Conservation (phyloP, 1,284 basidiomycete species). For the Microbotryum scabiosae region DNA sequence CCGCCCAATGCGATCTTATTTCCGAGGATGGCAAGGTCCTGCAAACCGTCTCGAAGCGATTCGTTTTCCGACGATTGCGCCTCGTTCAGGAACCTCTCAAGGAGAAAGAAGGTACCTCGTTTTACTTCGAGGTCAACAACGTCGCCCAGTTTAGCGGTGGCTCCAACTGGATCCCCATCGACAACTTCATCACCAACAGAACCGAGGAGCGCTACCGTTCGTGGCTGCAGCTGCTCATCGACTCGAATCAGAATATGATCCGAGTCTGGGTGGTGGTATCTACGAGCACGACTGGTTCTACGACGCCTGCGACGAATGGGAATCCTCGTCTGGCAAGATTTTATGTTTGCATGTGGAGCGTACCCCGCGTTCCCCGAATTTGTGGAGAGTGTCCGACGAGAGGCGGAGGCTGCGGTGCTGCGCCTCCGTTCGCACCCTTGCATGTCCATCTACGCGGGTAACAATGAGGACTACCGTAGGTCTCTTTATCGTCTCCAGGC, state of each 20-base stretch:
- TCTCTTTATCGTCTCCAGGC: not conserved
- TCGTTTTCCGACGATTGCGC: conserved; percentile 65
- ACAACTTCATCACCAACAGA: conserved; percentile 70
- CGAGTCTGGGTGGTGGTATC: conserved; percentile 75
- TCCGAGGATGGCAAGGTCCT: conserved; percentile 37
- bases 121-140: conserved; percentile 82
- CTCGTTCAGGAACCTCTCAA: conserved; percentile 66
- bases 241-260: conserved; percentile 74
- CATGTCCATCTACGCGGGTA: conserved; percentile 78
- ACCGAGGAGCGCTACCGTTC: conserved; percentile 53
- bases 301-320: conserved; percentile 66
- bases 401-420: conserved; percentile 65
- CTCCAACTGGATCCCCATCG: conserved; percentile 87
- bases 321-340: conserved; percentile 73
- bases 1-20: conserved; percentile 49
- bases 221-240: conserved; percentile 63
- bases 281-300: conserved; percentile 72
- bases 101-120: conserved; percentile 61
- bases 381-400: conserved; percentile 54
- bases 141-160: conserved; percentile 78
- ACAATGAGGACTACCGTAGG: conserved; percentile 63
- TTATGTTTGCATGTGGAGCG: conserved; percentile 70
- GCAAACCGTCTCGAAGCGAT: conserved; percentile 50
- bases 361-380: conserved; percentile 72
- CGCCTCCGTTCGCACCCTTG: conserved; percentile 66